phyloP scores from a whole-genome alignment of 2,329 filamentous ascomycete genomes.

The Blastomyces silverae region DNA sequence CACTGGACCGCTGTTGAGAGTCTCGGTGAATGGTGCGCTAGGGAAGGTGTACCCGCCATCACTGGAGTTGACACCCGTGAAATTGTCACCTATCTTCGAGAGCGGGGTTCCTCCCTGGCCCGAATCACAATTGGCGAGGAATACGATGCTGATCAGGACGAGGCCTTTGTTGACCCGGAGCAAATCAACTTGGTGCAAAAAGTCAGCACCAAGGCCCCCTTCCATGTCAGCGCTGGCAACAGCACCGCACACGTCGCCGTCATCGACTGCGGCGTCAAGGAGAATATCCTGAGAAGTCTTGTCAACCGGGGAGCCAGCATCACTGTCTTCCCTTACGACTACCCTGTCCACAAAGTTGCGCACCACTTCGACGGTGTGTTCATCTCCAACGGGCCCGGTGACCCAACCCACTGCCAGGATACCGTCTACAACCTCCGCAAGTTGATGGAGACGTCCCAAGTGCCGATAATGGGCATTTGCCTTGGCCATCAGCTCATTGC shows the following conservation, averaged over 20 bases:
- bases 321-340: conserved; percentile 93
- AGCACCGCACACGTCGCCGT: conserved; percentile 87
- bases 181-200: conserved; percentile 95
- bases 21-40: conserved; percentile 86
- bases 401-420: conserved; percentile 92
- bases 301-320: conserved; percentile 86
- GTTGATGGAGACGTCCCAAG: conserved; percentile 82
- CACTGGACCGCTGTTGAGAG: conserved; percentile 99
- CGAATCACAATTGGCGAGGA: conserved; percentile 93
- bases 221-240: conserved; percentile 79
- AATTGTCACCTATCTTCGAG: conserved; percentile 90
- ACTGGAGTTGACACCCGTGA: conserved; percentile 94
- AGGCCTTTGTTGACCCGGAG: conserved; percentile 88
- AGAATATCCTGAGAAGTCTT: conserved; percentile 95
- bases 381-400: conserved; percentile 97
- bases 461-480: conserved; percentile 97
- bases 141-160: conserved; percentile 97
- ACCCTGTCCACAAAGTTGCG: conserved; percentile 95
- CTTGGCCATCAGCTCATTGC: conserved; percentile 94
- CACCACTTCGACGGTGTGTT: conserved; percentile 98
- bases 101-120: conserved; percentile 92
- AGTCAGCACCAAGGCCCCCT: conserved; percentile 96
- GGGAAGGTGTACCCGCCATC: conserved; percentile 92
- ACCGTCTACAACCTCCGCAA: conserved; percentile 88
- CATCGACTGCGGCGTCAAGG: conserved; percentile 98